phyloP scores from a whole-genome alignment of 2,329 filamentous ascomycete species.

The Fusarium continuum region DNA sequence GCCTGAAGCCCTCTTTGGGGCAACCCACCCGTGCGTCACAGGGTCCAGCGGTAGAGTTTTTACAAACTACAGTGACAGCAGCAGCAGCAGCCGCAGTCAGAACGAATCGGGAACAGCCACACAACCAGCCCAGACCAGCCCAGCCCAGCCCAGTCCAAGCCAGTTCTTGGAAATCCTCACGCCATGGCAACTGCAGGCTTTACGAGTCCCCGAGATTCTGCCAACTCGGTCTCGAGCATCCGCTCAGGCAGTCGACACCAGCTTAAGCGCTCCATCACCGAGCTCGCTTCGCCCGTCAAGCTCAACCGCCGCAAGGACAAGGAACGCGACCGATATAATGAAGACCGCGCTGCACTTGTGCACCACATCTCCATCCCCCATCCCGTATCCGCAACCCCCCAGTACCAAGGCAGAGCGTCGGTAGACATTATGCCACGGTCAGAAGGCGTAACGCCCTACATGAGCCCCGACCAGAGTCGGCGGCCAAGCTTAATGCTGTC shows the following conservation, averaged over 20 bases:
- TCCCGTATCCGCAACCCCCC: conserved; percentile 40
- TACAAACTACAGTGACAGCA: neutral
- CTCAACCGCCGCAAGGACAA: conserved; percentile 49
- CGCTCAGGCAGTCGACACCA: conserved; percentile 56
- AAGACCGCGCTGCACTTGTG: conserved; percentile 42
- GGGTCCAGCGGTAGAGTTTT: conserved; percentile 20
- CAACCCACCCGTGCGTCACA: conserved; percentile 31
- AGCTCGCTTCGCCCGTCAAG: conserved; percentile 59
- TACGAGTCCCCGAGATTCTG: conserved; percentile 39
- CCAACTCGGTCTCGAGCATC: conserved; percentile 38
- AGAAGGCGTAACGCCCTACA: conserved; percentile 56
- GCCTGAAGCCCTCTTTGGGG: conserved; percentile 21
- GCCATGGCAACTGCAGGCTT: conserved; percentile 40
- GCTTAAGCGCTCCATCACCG: conserved; percentile 64
- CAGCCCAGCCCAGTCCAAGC: neutral
- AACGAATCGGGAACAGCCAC: conserved; percentile 27
- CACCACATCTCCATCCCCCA: conserved; percentile 30
- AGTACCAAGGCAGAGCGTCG: conserved; percentile 51
- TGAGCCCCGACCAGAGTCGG: conserved; percentile 56
- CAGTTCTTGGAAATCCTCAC: conserved; percentile 8
- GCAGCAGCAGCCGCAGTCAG: neutral
- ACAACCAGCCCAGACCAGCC: too few species aligned
- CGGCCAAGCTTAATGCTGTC: conserved; percentile 53
- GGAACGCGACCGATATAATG: conserved; percentile 42
- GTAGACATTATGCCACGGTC: conserved; percentile 57